Percentiles rank a stretch among this genome's conserved stretches.
These are phyloP conservation scores for Botrytis squamosa DNA, from an alignment of 2,329 filamentous ascomycete species.

Conservation along the genomic window DNA sequence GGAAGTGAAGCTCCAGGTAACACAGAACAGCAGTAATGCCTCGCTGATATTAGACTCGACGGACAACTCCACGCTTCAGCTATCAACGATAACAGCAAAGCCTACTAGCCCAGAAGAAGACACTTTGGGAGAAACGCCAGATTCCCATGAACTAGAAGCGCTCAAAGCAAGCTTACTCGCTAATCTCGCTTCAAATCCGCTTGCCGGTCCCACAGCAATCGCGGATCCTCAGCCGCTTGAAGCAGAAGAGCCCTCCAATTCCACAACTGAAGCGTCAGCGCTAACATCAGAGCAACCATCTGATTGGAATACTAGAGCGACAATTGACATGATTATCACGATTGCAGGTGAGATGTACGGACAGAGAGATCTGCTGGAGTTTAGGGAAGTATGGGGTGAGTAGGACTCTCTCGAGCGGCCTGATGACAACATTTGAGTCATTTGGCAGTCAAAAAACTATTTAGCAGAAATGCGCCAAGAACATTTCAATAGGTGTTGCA, in stretches of 20 bases:
- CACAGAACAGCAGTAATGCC: background rate
- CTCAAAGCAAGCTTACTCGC: slow-evolving; percentile 8
- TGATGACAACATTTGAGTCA: background rate
- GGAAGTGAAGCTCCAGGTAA: background rate
- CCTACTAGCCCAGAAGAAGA: background rate
- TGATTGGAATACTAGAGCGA: slow-evolving; percentile 52
- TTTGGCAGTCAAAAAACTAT: background rate
- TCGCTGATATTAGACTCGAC: background rate
- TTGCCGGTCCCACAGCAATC: background rate
- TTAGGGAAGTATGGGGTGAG: slow-evolving; percentile 55
- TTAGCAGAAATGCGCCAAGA: background rate
- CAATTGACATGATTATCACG: slow-evolving; percentile 88
- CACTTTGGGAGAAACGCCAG: background rate
- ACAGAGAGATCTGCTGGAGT: slow-evolving; percentile 79
- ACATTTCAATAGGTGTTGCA: background rate
- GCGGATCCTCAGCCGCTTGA: background rate
- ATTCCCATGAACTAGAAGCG: background rate
- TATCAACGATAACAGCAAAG: background rate
- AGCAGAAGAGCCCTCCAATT: background rate
- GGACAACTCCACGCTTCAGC: background rate
- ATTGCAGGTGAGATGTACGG: slow-evolving; percentile 87
- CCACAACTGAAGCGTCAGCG: background rate
- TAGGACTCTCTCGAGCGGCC: background rate
- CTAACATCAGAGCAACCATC: slow-evolving; percentile 22
- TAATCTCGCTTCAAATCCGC: background rate